Conservation (phyloP, 805 yeast genomes). For the Teunomyces pallodes region DNA sequence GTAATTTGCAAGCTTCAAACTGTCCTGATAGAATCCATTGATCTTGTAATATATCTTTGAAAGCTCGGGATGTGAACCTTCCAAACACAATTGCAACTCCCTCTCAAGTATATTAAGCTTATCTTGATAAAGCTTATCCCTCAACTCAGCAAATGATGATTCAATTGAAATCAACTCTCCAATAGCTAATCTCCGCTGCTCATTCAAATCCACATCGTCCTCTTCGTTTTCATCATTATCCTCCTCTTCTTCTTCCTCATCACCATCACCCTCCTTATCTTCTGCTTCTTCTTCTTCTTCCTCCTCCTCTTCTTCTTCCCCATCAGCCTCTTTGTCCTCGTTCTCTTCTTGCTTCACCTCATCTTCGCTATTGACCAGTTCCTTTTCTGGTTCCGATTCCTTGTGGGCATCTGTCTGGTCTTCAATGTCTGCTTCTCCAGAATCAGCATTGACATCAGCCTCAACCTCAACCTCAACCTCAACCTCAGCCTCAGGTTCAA, state of each 20-base stretch:
- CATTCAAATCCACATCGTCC: constrained; percentile 25
- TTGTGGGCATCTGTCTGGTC: constrained; percentile 40
- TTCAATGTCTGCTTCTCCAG: constrained; percentile 74
- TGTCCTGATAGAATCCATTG: constrained; percentile 70
- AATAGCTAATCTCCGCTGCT: constrained; percentile 60
- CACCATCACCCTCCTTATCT: constrained; percentile 8
- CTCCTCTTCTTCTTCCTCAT: constrained; percentile 8
- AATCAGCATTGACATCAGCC: constrained; percentile 54
- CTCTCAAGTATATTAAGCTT: constrained; percentile 73
- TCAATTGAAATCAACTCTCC: constrained; percentile 77
- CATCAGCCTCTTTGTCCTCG: constrained; percentile 8
- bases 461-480: constrained; percentile 29
- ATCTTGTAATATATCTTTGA: constrained; percentile 68
- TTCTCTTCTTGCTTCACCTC: constrained; percentile 9
- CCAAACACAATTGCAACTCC: constrained; percentile 81
- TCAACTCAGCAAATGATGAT: constrained; percentile 76
- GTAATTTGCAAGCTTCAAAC: constrained; percentile 46
- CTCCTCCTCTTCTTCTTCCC: constrained; percentile 9
- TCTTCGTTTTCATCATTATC: constrained; percentile 8
- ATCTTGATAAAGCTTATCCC: constrained; percentile 84
- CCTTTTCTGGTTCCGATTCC: constrained; percentile 1
- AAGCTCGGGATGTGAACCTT: constrained; percentile 90
- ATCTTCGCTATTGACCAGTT: neutral
- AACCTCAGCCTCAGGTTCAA: constrained; percentile 35
- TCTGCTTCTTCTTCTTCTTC: constrained; percentile 8